Percentiles rank a stretch among this genome's conserved stretches.
Evolutionary conservation across 1,284 basidiomycete genomes (phyloP).

Genomic region (Ganoderma multipileum): DNA sequence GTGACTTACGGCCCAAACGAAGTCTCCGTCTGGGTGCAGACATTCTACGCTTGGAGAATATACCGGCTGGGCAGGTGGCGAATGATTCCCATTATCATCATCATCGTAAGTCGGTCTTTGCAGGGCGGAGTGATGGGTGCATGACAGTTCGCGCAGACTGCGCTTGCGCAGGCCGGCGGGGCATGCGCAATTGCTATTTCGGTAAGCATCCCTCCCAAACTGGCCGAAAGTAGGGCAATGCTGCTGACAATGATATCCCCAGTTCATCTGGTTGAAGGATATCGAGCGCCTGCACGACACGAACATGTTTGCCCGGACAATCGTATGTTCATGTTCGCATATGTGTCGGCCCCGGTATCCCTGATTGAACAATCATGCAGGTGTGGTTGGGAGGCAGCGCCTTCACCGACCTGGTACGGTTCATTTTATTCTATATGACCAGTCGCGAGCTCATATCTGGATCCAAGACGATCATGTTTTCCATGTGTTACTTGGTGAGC

Average conservation of each 20-base stretch:
- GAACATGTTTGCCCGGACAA: conserved; percentile 12
- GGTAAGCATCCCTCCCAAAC: background rate
- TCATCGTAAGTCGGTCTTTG: conserved; percentile 6
- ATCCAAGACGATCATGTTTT: conserved; percentile 13
- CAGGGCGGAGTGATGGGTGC: background rate
- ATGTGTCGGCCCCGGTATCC: background rate
- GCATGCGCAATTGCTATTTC: conserved; percentile 16
- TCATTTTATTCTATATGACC: background rate
- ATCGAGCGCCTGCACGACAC: conserved; percentile 14
- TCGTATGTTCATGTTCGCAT: conserved; percentile 6
- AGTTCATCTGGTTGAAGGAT: conserved; percentile 16
- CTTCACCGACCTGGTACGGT: conserved; percentile 11
- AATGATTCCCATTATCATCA: conserved; percentile 9
- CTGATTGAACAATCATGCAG: background rate
- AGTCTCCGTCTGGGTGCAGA: conserved; percentile 18
- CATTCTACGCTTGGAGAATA: conserved; percentile 17
- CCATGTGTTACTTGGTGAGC: conserved; percentile 14
- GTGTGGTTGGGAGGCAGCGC: conserved; percentile 18
- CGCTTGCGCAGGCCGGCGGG: conserved; percentile 12
- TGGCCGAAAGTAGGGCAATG: background rate
- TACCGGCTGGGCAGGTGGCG: conserved; percentile 14
- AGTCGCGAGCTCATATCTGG: background rate
- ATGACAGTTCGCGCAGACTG: conserved; percentile 7
- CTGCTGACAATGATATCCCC: background rate
- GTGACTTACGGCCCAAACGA: background rate